Conservation (phyloP, 371 early-diverging fungal genomes). For the Rhizopus delemar region DNA sequence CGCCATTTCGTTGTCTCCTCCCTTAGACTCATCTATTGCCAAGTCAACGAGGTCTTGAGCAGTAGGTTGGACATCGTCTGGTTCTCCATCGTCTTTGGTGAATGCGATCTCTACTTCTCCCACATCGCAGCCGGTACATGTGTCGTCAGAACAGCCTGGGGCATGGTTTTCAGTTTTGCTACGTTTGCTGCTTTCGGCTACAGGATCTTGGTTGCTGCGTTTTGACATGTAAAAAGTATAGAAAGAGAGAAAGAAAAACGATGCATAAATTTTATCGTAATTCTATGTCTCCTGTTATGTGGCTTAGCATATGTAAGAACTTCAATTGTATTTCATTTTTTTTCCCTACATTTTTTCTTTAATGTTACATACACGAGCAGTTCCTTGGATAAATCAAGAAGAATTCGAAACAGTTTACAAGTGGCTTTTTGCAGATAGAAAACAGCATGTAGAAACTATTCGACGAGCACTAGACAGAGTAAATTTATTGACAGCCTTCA, state of each 20-base stretch:
- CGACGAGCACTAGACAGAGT: constrained; percentile 41
- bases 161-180: constrained; percentile 40
- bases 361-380: constrained; percentile 37
- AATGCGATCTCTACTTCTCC: constrained; percentile 64
- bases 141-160: constrained; percentile 50
- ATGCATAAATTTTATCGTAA: too few relatives aligned
- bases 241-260: too few relatives aligned
- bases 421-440: constrained; percentile 45
- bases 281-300: not conserved
- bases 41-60: constrained; percentile 56
- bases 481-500: not conserved
- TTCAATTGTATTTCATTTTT: not conserved
- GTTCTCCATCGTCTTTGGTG: constrained; percentile 40
- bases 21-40: constrained; percentile 53
- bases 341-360: constrained; percentile 5
- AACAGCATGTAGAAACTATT: constrained; percentile 21
- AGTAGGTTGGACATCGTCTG: constrained; percentile 34
- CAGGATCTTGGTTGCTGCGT: constrained; percentile 17
- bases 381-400: constrained; percentile 51
- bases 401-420: constrained; percentile 49
- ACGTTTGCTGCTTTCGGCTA: constrained; percentile 14
- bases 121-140: constrained; percentile 61
- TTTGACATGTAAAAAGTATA: constrained; percentile 17
- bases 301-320: constrained; percentile 2
- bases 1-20: constrained; percentile 37